Conservation (phyloP, 1,284 basidiomycete species). For the Xanthoconium separans region DNA sequence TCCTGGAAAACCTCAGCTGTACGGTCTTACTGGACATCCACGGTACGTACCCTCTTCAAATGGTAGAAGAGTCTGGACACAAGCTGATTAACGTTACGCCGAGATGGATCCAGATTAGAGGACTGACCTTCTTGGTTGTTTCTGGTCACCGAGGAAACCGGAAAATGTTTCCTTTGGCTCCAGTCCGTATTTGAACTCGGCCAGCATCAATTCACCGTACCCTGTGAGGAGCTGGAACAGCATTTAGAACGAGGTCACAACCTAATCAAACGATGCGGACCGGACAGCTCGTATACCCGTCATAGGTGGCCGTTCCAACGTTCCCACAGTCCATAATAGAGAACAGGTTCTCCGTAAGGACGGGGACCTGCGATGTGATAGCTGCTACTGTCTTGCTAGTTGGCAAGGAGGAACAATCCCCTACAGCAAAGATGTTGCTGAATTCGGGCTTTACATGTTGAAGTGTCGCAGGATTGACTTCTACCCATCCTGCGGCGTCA, state of each 20-base stretch:
- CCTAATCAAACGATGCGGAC: slow-evolving; percentile 41
- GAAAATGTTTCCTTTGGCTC: slow-evolving; percentile 87
- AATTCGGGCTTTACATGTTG: slow-evolving; percentile 80
- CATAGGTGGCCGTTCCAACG: slow-evolving; percentile 66
- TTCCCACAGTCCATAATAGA: slow-evolving; percentile 72
- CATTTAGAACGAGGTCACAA: slow-evolving; percentile 9
- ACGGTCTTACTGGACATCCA: background rate
- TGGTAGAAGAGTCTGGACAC: slow-evolving; percentile 76
- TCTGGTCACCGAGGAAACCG: slow-evolving; percentile 66
- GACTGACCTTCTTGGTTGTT: slow-evolving; percentile 57
- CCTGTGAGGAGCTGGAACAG: slow-evolving; percentile 70
- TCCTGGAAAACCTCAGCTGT: slow-evolving; percentile 42
- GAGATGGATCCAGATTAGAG: background rate
- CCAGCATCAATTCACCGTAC: slow-evolving; percentile 84
- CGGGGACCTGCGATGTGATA: slow-evolving; percentile 89
- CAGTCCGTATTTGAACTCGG: slow-evolving; percentile 88
- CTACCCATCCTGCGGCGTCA: slow-evolving; percentile 85
- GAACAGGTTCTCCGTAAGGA: slow-evolving; percentile 88
- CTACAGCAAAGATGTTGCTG: slow-evolving; percentile 85
- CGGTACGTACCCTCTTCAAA: slow-evolving; percentile 78
- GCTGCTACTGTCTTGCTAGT: slow-evolving; percentile 97
- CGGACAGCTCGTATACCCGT: slow-evolving; percentile 85
- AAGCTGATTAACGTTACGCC: slow-evolving; percentile 4
- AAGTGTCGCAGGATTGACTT: slow-evolving; percentile 79
- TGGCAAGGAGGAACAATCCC: slow-evolving; percentile 89